Conservation (phyloP, 1,139 yeast genomes). For the Yamadazyma trypodendri region DNA sequence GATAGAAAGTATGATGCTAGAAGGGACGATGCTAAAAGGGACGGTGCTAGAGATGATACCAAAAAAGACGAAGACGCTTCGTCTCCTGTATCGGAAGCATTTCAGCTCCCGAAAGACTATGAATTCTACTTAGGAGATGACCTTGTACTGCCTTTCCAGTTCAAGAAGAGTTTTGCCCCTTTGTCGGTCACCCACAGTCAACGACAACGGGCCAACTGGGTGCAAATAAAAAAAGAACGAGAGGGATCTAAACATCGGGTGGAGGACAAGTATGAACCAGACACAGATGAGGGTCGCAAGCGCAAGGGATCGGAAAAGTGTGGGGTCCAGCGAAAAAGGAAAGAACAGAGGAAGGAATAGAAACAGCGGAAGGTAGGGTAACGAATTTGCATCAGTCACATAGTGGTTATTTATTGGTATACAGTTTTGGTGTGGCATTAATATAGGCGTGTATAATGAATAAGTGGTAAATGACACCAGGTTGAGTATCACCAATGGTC, state of each 20-base stretch:
- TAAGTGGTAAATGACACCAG: too few relatives aligned
- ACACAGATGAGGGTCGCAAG: conserved; percentile 5
- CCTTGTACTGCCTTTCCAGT: conserved; percentile 32
- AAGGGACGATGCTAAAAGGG: too few relatives aligned
- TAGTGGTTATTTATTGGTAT: neutral
- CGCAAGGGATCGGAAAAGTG: conserved; percentile 3
- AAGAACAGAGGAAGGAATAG: conserved; percentile 4
- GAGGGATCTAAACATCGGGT: conserved; percentile 10
- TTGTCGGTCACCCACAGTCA: conserved; percentile 36
- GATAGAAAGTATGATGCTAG: too few relatives aligned
- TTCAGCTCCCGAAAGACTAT: conserved; percentile 30
- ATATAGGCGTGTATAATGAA: neutral
- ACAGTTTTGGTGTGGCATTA: neutral
- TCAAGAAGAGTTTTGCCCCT: conserved; percentile 48
- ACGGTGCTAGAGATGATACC: conserved; percentile 1
- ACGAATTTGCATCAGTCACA: neutral
- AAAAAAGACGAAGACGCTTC: conserved; percentile 7
- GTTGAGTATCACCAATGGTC: too few relatives aligned
- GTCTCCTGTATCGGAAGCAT: neutral
- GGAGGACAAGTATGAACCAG: conserved; percentile 8
- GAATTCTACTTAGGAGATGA: conserved; percentile 36
- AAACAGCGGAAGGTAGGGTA: neutral
- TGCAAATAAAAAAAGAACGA: conserved; percentile 10
- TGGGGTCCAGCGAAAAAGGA: conserved; percentile 9
- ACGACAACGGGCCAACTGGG: conserved; percentile 16